Evolutionary conservation across 2,329 filamentous ascomycete species (phyloP).

Genomic region (Fusarium sp.): DNA sequence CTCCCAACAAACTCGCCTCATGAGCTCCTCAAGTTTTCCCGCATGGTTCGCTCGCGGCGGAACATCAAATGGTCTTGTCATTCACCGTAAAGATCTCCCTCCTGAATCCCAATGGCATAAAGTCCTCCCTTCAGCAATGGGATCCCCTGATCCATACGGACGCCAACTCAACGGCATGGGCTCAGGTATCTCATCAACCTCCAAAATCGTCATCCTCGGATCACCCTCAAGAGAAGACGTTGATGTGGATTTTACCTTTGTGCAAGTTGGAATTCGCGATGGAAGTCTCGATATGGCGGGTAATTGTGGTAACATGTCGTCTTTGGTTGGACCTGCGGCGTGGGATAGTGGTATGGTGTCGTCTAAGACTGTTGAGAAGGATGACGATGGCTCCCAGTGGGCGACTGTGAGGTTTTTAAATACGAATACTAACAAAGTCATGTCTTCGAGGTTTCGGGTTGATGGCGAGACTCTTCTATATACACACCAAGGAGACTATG

Average conservation of each 20-base stretch:
- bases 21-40: constrained; percentile 46
- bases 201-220: constrained; percentile 76
- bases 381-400: constrained; percentile 44
- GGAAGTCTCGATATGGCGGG: constrained; percentile 71
- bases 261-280: constrained; percentile 73
- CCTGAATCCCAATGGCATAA: constrained; percentile 51
- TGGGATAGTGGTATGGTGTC: constrained; percentile 48
- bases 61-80: constrained; percentile 74
- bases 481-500: constrained; percentile 60
- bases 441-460: constrained; percentile 67
- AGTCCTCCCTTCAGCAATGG: constrained; percentile 70
- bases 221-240: constrained; percentile 59
- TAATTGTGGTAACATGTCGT: constrained; percentile 82
- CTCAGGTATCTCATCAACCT: constrained; percentile 74
- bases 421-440: constrained; percentile 76
- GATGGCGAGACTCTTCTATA: constrained; percentile 50
- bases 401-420: constrained; percentile 72
- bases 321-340: constrained; percentile 68
- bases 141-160: constrained; percentile 73
- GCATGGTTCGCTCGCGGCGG: constrained; percentile 67
- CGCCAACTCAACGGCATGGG: constrained; percentile 80
- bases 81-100: constrained; percentile 52
- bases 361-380: constrained; percentile 26
- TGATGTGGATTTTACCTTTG: constrained; percentile 78
- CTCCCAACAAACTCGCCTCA: constrained; percentile 4